phyloP scores from a whole-genome alignment of 352 stramenopile species.

The Phytophthora pseudosyringae region DNA sequence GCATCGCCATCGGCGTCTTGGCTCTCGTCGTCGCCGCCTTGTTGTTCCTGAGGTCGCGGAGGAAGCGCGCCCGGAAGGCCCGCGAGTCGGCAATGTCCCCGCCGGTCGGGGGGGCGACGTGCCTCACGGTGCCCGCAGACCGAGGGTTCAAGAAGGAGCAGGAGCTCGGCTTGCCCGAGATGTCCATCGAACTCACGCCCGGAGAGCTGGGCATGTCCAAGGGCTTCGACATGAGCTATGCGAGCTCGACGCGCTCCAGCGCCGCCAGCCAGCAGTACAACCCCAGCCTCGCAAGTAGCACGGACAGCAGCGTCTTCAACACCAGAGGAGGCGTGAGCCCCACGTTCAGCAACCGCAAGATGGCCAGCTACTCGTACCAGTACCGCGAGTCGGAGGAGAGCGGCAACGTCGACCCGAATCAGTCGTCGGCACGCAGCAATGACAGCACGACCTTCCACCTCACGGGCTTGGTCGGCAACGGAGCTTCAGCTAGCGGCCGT shows the following conservation, averaged over 20 bases:
- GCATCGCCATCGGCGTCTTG: slow-evolving; percentile 37
- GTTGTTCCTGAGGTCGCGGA: slow-evolving; percentile 30
- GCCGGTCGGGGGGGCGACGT: slow-evolving; percentile 16
- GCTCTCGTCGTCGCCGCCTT: slow-evolving; percentile 32
- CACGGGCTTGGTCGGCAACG: slow-evolving; percentile 34
- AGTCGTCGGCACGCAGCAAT: slow-evolving; percentile 4
- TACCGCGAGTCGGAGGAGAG: slow-evolving; percentile 41
- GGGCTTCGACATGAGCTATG: slow-evolving; percentile 37
- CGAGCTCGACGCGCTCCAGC: slow-evolving; percentile 39
- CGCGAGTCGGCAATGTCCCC: slow-evolving; percentile 8
- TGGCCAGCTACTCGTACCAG: slow-evolving; percentile 42
- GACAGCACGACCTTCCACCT: slow-evolving; percentile 36
- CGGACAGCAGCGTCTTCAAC: slow-evolving; percentile 47
- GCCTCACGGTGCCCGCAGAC: slow-evolving; percentile 26
- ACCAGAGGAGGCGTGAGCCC: slow-evolving; percentile 47
- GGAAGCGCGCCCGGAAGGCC: slow-evolving; percentile 21
- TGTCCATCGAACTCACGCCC: slow-evolving; percentile 49
- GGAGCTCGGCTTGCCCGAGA: slow-evolving; percentile 44
- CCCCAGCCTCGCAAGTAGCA: slow-evolving; percentile 30
- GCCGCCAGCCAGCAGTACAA: slow-evolving; percentile 31
- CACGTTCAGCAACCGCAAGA: slow-evolving; percentile 37
- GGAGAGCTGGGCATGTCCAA: slow-evolving; percentile 39
- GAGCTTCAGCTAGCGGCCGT: slow-evolving; percentile 20
- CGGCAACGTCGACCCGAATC: slow-evolving; percentile 11
- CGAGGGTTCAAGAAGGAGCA: slow-evolving; percentile 40